Percentiles rank a stretch among this genome's conserved stretches.
phyloP scores from a whole-genome alignment of 148 eudicot genomes.

The Bassia scoparia region DNA sequence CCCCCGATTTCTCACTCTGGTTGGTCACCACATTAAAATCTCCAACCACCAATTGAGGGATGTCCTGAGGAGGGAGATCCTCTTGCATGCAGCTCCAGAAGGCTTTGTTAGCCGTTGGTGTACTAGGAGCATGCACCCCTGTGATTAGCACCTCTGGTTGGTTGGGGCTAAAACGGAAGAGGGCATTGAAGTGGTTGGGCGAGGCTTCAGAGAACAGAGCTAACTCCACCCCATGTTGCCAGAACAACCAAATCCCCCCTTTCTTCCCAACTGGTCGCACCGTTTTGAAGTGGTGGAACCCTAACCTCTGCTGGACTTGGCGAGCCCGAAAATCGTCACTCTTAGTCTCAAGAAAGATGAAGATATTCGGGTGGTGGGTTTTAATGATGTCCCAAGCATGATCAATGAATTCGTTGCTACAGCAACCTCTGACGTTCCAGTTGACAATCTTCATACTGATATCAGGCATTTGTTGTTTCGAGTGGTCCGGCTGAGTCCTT shows the following conservation, averaged over 20 bases:
- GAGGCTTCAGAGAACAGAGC: too few relatives aligned
- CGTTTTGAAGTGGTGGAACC: too few relatives aligned
- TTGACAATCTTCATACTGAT: too few relatives aligned
- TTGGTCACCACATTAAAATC: background rate
- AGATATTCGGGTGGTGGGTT: too few relatives aligned
- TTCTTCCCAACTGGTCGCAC: background rate
- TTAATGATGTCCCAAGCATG: too few relatives aligned
- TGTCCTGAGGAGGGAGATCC: background rate
- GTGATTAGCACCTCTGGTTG: background rate
- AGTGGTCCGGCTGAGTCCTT: too few relatives aligned
- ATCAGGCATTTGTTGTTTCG: too few relatives aligned
- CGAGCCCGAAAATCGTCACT: too few relatives aligned
- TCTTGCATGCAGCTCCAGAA: background rate
- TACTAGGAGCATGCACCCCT: background rate
- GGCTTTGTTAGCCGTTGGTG: background rate
- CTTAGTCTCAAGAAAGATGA: too few relatives aligned
- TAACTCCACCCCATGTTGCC: background rate
- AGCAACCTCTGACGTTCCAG: too few relatives aligned
- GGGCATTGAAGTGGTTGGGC: background rate
- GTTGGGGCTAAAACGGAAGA: background rate
- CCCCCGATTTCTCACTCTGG: background rate
- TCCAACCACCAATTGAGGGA: background rate
- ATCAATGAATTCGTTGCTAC: too few relatives aligned
- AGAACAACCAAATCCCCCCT: background rate
- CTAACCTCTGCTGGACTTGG: too few relatives aligned